A percentile compares a stretch with the other conserved stretches of the same genome.
Conservation (phyloP, 2,329 filamentous ascomycete species). For the Myotisia sp. region DNA sequence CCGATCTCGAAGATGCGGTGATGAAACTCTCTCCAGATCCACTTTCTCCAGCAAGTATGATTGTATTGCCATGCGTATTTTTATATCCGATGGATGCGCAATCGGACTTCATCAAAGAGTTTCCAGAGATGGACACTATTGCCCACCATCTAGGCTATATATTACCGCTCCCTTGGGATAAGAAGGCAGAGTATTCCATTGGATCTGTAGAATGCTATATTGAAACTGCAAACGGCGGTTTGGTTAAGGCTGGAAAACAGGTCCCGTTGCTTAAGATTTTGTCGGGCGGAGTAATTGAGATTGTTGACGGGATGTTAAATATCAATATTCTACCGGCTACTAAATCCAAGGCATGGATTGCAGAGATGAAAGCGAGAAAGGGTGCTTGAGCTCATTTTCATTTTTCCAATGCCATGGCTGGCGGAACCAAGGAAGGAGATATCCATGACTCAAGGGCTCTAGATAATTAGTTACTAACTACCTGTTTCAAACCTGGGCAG, state of each 20-base stretch:
- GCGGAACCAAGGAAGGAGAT: no score
- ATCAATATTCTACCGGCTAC: constrained; percentile 67
- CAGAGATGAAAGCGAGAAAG: constrained; percentile 68
- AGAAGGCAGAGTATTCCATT: constrained; percentile 48
- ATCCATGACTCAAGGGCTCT: no score
- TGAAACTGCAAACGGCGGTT: constrained; percentile 62
- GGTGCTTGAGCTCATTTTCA: constrained; percentile 7
- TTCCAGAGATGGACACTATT: constrained; percentile 61
- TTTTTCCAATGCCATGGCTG: no score
- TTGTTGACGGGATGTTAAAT: constrained; percentile 71
- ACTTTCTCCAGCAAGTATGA: constrained; percentile 53
- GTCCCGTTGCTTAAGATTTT: constrained; percentile 62
- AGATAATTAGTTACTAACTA: no score
- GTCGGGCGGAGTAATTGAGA: constrained; percentile 61
- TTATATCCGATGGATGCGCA: constrained; percentile 73
- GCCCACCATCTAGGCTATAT: constrained; percentile 71
- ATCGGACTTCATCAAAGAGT: constrained; percentile 81
- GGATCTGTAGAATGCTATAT: constrained; percentile 70
- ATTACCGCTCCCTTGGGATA: constrained; percentile 79
- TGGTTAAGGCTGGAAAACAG: constrained; percentile 85
- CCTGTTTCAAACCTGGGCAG: no score
- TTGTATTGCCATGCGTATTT: constrained; percentile 66
- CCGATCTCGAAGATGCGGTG: constrained; percentile 74
- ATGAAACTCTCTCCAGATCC: constrained; percentile 58
- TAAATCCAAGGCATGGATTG: constrained; percentile 60